These are phyloP conservation scores for Allantophomopsis lycopodina DNA, from an alignment of 2,329 filamentous ascomycete genomes.

Conservation along the genomic window DNA sequence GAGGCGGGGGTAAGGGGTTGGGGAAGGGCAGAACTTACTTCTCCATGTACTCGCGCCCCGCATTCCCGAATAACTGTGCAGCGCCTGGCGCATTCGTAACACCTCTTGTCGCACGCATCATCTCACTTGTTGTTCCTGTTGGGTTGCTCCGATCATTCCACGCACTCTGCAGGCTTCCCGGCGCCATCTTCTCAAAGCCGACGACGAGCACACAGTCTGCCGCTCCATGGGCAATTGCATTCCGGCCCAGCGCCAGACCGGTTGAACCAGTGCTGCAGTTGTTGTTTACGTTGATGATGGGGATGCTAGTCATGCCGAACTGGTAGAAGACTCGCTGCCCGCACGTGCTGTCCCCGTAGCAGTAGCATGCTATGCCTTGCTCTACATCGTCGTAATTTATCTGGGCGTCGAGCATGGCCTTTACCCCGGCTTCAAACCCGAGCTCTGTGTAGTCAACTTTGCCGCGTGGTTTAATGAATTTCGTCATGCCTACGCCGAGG, in stretches of 20 bases:
- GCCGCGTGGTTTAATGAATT: slow-evolving; percentile 93
- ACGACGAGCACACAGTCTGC: slow-evolving; percentile 85
- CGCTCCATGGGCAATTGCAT: slow-evolving; percentile 64
- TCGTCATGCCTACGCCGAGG: slow-evolving; percentile 95
- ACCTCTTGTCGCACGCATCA: slow-evolving; percentile 76
- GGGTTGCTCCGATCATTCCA: slow-evolving; percentile 81
- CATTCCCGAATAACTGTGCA: slow-evolving; percentile 92
- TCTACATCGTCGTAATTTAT: slow-evolving; percentile 97
- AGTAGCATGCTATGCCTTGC: slow-evolving; percentile 92
- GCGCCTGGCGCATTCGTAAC: slow-evolving; percentile 72
- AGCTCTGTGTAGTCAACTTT: slow-evolving; percentile 93
- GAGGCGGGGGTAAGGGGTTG: not conserved
- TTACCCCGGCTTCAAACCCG: slow-evolving; percentile 83
- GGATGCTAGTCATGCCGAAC: slow-evolving; percentile 93
- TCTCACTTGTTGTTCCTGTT: slow-evolving; percentile 53
- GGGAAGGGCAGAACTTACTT: slow-evolving; percentile 39
- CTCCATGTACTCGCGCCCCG: slow-evolving; percentile 88
- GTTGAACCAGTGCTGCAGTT: slow-evolving; percentile 96
- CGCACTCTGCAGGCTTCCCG: slow-evolving; percentile 69
- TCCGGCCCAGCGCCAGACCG: slow-evolving; percentile 71
- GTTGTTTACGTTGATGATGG: slow-evolving; percentile 97
- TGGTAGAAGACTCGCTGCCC: slow-evolving; percentile 97
- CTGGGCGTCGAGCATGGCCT: slow-evolving; percentile 72
- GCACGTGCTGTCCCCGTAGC: slow-evolving; percentile 89
- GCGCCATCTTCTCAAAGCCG: slow-evolving; percentile 97